Evolutionary conservation across 2,329 filamentous ascomycete genomes (phyloP).

Genomic region (Stemphylium lycopersici): DNA sequence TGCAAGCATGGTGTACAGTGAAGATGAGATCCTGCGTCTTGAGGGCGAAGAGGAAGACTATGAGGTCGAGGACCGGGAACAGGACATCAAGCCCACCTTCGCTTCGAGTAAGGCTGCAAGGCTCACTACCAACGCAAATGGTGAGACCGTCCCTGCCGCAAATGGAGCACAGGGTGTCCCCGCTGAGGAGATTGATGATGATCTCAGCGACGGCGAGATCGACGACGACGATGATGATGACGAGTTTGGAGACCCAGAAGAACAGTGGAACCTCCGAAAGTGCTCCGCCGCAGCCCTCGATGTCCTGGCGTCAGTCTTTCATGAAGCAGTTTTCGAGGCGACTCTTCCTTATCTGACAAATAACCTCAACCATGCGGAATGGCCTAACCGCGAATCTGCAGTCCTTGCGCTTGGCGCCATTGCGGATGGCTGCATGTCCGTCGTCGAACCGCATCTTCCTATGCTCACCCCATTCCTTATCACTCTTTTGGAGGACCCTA

Average conservation of each 20-base stretch:
- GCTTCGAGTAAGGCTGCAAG: conserved; percentile 72
- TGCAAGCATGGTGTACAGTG: conserved; percentile 94
- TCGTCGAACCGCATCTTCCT: conserved; percentile 87
- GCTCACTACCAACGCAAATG: conserved; percentile 59
- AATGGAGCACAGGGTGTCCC: conserved; percentile 56
- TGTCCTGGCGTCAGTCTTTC: conserved; percentile 90
- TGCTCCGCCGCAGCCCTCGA: conserved; percentile 96
- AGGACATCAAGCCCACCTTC: conserved; percentile 93
- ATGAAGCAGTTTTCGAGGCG: conserved; percentile 83
- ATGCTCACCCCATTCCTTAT: conserved; percentile 91
- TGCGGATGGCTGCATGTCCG: conserved; percentile 89
- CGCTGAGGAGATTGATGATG: conserved; percentile 62
- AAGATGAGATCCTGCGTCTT: conserved; percentile 86
- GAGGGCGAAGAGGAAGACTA: conserved; percentile 83
- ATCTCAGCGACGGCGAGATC: conserved; percentile 87
- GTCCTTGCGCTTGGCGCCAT: conserved; percentile 94
- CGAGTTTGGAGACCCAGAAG: conserved; percentile 77
- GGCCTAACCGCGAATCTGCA: conserved; percentile 91
- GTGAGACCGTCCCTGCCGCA: conserved; percentile 46
- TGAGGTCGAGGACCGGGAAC: conserved; percentile 83
- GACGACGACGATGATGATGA: conserved; percentile 78
- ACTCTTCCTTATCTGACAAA: conserved; percentile 92
- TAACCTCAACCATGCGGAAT: conserved; percentile 86
- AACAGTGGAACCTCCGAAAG: conserved; percentile 93
- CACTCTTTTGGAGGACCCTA: conserved; percentile 78